Percentiles rank a stretch among this genome's conserved stretches.
Conservation (phyloP, 768 basidiomycete species). For the Kwoniella sp. region DNA sequence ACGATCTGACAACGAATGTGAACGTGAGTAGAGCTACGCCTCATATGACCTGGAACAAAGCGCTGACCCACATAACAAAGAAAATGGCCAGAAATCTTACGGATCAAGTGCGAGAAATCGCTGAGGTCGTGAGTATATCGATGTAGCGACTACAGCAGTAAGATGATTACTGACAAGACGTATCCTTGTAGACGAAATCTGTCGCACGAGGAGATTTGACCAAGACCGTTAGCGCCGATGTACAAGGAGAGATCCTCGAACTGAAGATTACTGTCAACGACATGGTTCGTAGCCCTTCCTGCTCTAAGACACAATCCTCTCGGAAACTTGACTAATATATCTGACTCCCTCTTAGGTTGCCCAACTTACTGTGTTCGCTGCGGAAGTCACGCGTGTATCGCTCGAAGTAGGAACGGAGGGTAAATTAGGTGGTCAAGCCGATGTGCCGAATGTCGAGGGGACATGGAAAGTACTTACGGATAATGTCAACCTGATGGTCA, state of each 20-base stretch:
- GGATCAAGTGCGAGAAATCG: constrained; percentile 58
- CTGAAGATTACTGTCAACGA: constrained; percentile 57
- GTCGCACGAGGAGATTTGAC: constrained; percentile 57
- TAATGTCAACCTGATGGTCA: constrained; percentile 64
- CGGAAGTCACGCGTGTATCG: constrained; percentile 66
- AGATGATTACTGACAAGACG: constrained; percentile 1
- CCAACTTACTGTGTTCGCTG: constrained; percentile 58
- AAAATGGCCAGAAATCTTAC: constrained; percentile 58
- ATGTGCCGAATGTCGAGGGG: constrained; percentile 87
- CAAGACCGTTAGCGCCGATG: constrained; percentile 54
- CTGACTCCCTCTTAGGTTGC: constrained; percentile 30
- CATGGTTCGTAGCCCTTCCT: constrained; percentile 46
- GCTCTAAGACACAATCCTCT: neutral
- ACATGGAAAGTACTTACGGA: constrained; percentile 75
- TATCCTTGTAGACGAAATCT: constrained; percentile 48
- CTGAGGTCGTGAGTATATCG: constrained; percentile 48
- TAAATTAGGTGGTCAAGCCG: constrained; percentile 83
- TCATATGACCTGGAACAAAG: neutral
- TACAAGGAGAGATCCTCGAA: constrained; percentile 57
- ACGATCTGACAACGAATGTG: constrained; percentile 55
- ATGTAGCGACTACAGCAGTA: neutral
- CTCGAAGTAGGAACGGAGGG: constrained; percentile 89
- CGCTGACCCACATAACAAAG: constrained; percentile 23
- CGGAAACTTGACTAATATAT: neutral
- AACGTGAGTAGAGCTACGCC: constrained; percentile 44